These are phyloP conservation scores for Phlebiopsis gigantea DNA, from an alignment of 768 basidiomycete species.

Conservation along the genomic window DNA sequence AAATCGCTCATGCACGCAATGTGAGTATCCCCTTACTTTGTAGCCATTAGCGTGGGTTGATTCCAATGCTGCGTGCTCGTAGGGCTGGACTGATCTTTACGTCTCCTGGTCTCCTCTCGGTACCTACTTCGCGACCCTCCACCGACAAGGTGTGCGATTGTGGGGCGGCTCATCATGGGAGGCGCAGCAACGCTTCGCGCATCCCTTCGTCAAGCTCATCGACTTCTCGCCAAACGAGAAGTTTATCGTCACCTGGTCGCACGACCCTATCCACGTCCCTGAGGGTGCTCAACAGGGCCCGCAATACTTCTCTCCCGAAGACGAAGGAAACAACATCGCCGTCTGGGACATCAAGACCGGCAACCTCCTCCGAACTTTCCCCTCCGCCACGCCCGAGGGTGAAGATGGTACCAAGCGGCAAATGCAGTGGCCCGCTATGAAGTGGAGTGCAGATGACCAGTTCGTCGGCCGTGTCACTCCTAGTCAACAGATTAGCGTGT, in stretches of 20 bases:
- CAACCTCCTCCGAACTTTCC: conserved; percentile 87
- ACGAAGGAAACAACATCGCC: conserved; percentile 94
- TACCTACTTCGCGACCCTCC: conserved; percentile 90
- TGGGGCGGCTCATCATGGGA: conserved; percentile 95
- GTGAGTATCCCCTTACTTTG: conserved; percentile 37
- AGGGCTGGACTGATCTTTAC: conserved; percentile 98
- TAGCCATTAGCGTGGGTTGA: no score
- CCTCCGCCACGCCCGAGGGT: conserved; percentile 53
- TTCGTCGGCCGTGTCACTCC: conserved; percentile 87
- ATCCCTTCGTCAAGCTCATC: conserved; percentile 91
- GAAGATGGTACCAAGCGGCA: conserved; percentile 68
- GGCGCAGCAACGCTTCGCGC: conserved; percentile 85
- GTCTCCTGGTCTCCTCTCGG: conserved; percentile 96
- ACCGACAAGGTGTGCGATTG: conserved; percentile 90
- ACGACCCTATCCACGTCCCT: conserved; percentile 84
- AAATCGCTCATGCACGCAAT: conserved; percentile 67
- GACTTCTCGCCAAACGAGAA: conserved; percentile 97
- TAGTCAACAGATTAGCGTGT: conserved; percentile 92
- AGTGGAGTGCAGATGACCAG: conserved; percentile 97
- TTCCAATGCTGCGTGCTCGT: conserved; percentile 8
- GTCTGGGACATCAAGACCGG: conserved; percentile 99
- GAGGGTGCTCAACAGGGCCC: conserved; percentile 77
- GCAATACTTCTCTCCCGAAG: conserved; percentile 85
- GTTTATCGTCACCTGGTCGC: conserved; percentile 96
- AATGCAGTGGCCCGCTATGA: conserved; percentile 92